Percentiles rank a stretch among this genome's conserved stretches.
Evolutionary conservation across 257 asterid species (phyloP).

Genomic region (Salvia miltiorrhiza): DNA sequence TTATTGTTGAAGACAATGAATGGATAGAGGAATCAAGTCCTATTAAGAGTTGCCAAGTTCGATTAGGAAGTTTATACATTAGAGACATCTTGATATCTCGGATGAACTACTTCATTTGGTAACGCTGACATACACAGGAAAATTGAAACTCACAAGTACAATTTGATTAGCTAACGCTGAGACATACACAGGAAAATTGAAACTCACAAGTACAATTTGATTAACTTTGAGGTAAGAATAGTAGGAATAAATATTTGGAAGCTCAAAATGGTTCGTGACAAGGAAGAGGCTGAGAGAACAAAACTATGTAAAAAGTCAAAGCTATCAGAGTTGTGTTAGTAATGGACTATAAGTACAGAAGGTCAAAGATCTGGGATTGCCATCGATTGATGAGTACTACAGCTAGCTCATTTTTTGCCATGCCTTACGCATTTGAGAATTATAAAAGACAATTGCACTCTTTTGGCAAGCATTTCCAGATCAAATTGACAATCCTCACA

Average conservation of each 20-base stretch:
- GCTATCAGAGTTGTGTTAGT: neutral
- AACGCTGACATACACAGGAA: too few relatives aligned
- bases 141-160: conserved; percentile 6
- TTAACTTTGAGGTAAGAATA: too few relatives aligned
- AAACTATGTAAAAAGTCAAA: neutral
- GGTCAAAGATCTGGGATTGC: too few relatives aligned
- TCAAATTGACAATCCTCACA: conserved; percentile 1
- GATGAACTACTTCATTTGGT: too few relatives aligned
- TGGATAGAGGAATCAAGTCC: too few relatives aligned
- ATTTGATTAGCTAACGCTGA: too few relatives aligned
- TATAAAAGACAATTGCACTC: neutral
- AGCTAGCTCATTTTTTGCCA: conserved; percentile 27
- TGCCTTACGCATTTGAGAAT: conserved; percentile 16
- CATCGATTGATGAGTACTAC: too few relatives aligned
- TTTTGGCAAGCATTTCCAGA: conserved; percentile 1
- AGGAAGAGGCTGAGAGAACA: neutral
- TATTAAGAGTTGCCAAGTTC: neutral
- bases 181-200: too few relatives aligned
- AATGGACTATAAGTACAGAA: neutral
- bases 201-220: too few relatives aligned
- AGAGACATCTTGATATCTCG: neutral
- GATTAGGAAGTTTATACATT: neutral
- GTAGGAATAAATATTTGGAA: neutral
- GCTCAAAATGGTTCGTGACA: neutral
- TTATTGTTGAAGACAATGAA: too few relatives aligned